Evolutionary conservation across 2,329 filamentous ascomycete species (phyloP).

Genomic region (Sporothrix pseudoabietina): DNA sequence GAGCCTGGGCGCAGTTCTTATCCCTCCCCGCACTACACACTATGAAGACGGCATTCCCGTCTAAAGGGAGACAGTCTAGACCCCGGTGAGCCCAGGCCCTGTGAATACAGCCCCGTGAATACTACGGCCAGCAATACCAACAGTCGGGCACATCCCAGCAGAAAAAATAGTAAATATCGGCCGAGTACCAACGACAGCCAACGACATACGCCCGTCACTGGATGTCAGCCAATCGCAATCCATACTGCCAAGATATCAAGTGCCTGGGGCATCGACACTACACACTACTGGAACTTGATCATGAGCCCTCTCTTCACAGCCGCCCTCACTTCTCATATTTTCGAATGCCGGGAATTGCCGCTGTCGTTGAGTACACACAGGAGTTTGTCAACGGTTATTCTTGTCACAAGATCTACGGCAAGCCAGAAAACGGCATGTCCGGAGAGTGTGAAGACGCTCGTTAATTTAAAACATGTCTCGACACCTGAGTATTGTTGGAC

Average conservation of each 20-base stretch:
- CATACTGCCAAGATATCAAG: no score
- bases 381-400: neutral
- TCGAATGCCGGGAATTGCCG: neutral
- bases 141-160: neutral
- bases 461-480: neutral
- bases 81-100: no score
- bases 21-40: neutral
- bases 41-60: neutral
- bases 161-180: neutral
- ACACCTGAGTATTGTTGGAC: neutral
- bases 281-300: neutral
- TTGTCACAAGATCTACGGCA: neutral
- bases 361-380: neutral
- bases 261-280: neutral
- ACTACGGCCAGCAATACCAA: neutral
- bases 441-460: neutral
- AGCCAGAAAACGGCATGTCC: neutral
- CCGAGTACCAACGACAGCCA: neutral
- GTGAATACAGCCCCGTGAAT: neutral
- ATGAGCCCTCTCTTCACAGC: constrained; percentile 8
- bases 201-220: neutral
- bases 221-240: neutral
- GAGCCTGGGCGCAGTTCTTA: neutral
- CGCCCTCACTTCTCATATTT: neutral
- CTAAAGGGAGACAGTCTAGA: neutral